phyloP scores from a whole-genome alignment of 495 filamentous ascomycete genomes.

The Oidiodendron maius region DNA sequence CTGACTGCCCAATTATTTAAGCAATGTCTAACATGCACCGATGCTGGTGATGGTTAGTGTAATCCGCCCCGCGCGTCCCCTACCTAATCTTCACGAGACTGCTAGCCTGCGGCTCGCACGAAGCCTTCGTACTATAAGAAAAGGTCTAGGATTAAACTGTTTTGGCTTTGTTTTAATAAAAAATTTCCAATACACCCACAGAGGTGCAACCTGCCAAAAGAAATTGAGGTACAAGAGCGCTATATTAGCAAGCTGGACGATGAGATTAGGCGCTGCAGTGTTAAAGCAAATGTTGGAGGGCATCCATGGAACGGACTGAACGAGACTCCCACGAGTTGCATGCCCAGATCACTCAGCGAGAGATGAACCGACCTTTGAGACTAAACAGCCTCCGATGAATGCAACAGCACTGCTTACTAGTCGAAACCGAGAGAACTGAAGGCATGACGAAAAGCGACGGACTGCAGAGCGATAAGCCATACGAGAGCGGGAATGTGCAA shows the following conservation, averaged over 20 bases:
- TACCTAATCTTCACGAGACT: too few species aligned
- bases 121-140: too few species aligned
- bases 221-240: not conserved
- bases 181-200: too few species aligned
- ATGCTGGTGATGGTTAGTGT: too few species aligned
- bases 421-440: not conserved
- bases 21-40: too few species aligned
- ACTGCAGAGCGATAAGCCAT: conserved; percentile 3
- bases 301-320: not conserved
- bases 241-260: not conserved
- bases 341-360: not conserved
- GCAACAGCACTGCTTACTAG: not conserved
- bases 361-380: not conserved
- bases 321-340: not conserved
- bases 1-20: too few species aligned
- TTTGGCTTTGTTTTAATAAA: too few species aligned
- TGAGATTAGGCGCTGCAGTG: not conserved
- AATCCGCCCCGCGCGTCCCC: too few species aligned
- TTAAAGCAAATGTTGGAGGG: not conserved
- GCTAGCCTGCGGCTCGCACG: too few species aligned
- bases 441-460: conserved; percentile 7
- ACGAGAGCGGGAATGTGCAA: conserved; percentile 13
- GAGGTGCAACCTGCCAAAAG: not conserved
- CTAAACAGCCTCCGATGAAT: not conserved
- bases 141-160: too few species aligned